phyloP scores from a whole-genome alignment of 257 asterid genomes.

The Agastache rugosa region DNA sequence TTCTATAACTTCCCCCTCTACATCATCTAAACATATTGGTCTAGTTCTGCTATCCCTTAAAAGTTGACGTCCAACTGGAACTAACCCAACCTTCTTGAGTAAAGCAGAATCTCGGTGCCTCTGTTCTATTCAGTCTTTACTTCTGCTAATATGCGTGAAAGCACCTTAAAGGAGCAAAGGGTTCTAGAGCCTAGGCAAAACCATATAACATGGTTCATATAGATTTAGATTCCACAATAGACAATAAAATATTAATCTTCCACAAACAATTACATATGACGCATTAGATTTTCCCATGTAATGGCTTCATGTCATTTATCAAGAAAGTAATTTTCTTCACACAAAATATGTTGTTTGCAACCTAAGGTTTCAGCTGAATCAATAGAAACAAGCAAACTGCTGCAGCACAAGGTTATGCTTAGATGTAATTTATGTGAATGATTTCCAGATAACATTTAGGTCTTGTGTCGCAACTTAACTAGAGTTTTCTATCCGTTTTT shows the following conservation, averaged over 20 bases:
- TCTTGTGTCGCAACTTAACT: neutral
- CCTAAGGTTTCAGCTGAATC: neutral
- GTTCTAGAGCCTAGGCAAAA: neutral
- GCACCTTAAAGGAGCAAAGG: neutral
- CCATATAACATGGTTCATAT: neutral
- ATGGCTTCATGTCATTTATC: neutral
- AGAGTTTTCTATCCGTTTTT: neutral
- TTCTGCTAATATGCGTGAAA: neutral
- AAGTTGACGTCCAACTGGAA: neutral
- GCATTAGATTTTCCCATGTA: neutral
- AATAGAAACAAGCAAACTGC: neutral
- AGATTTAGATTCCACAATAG: neutral
- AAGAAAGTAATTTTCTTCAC: neutral
- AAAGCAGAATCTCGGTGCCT: neutral
- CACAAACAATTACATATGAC: neutral
- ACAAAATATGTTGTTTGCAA: neutral
- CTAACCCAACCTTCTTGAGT: neutral
- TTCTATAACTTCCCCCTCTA: neutral
- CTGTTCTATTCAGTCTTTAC: neutral
- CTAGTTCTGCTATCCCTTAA: neutral
- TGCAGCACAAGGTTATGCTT: neutral
- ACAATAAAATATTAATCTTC: neutral
- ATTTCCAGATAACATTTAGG: neutral
- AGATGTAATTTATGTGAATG: too few species aligned
- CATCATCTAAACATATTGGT: constrained; percentile 5